phyloP scores from a whole-genome alignment of 2,329 filamentous ascomycete genomes.

The Colletotrichum sp. region DNA sequence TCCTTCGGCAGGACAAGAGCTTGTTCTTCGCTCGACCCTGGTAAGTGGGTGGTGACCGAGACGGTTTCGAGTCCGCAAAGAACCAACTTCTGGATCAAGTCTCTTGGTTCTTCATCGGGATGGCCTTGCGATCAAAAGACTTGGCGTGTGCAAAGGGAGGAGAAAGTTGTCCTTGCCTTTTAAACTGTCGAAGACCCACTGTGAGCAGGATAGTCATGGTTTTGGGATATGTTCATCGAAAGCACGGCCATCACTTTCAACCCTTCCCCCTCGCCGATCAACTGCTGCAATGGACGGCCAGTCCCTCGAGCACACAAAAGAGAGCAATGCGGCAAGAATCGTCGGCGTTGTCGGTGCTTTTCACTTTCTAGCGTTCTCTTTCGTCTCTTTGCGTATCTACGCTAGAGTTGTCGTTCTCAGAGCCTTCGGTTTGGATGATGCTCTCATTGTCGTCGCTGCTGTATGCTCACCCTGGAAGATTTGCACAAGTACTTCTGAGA shows the following conservation, averaged over 20 bases:
- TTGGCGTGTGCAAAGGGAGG: neutral
- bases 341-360: slow-evolving; percentile 21
- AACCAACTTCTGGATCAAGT: neutral
- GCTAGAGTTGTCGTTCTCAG: slow-evolving; percentile 26
- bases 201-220: neutral
- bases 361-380: slow-evolving; percentile 26
- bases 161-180: neutral
- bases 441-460: slow-evolving; percentile 26
- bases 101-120: neutral
- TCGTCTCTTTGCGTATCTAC: slow-evolving; percentile 28
- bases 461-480: slow-evolving; percentile 7
- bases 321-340: slow-evolving; percentile 20
- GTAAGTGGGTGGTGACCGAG: neutral
- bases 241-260: neutral
- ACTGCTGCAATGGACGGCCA: neutral
- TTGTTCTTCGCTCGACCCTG: neutral
- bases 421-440: slow-evolving; percentile 31
- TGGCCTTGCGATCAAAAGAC: neutral
- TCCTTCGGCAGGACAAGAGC: neutral
- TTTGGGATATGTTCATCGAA: neutral
- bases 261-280: too few species aligned
- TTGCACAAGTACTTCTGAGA: neutral
- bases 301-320: slow-evolving; percentile 6
- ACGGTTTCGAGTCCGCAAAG: neutral
- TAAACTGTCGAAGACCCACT: neutral